A percentile compares a stretch with the other conserved stretches of the same genome.
These are phyloP conservation scores for Neurospora sp. DNA, from an alignment of 2,329 filamentous ascomycete species.

Conservation along the genomic window DNA sequence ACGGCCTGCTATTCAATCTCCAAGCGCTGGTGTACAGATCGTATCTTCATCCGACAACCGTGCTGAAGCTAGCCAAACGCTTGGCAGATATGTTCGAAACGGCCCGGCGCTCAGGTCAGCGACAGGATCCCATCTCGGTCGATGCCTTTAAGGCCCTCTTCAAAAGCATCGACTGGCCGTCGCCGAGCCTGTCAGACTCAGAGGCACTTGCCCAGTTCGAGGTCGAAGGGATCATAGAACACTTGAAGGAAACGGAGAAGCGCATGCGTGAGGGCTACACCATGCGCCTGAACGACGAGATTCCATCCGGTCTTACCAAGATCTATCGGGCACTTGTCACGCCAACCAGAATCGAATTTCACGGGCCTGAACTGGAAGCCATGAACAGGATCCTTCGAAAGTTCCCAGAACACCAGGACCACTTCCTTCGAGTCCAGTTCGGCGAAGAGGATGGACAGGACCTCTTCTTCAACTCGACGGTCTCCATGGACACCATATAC, in stretches of 20 bases:
- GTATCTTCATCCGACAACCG: conserved; percentile 46
- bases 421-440: conserved; percentile 64
- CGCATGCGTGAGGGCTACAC: conserved; percentile 4
- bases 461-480: conserved; percentile 45
- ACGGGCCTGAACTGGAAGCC: conserved; percentile 55
- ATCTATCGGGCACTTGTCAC: conserved; percentile 51
- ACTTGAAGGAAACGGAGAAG: conserved; percentile 32
- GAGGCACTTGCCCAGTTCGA: conserved; percentile 25
- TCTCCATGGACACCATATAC: conserved; percentile 43
- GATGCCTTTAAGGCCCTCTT: conserved; percentile 45
- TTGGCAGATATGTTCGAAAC: conserved; percentile 26
- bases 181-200: conserved; percentile 28
- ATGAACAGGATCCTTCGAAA: conserved; percentile 64
- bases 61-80: conserved; percentile 34
- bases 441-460: conserved; percentile 61
- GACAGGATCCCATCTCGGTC: conserved; percentile 34
- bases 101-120: conserved; percentile 16
- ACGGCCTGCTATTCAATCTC: conserved; percentile 50
- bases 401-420: conserved; percentile 47
- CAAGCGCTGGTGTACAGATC: conserved; percentile 53
- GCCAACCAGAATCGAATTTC: conserved; percentile 45
- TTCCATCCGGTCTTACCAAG: conserved; percentile 32
- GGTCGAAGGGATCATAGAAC: conserved; percentile 28
- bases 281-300: conserved; percentile 14
- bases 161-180: conserved; percentile 42